Percentiles rank a stretch among this genome's conserved stretches.
These are phyloP conservation scores for Daldinia sp. DNA, from an alignment of 2,329 filamentous ascomycete species.

Conservation along the genomic window DNA sequence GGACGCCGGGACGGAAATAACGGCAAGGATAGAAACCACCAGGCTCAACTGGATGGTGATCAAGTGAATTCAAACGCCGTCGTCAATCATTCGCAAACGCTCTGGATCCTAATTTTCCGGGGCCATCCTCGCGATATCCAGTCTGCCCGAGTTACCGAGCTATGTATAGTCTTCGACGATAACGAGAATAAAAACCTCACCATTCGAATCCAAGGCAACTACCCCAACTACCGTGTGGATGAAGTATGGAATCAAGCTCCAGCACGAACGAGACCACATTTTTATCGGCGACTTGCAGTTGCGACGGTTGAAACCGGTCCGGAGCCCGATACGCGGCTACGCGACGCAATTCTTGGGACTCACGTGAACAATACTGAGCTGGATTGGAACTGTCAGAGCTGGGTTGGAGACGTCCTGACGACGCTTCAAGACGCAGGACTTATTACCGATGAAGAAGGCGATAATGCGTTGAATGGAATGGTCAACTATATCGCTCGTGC, in stretches of 20 bases:
- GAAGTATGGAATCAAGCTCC: conserved; percentile 41
- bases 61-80: conserved; percentile 25
- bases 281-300: conserved; percentile 43
- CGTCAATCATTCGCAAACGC: conserved; percentile 40
- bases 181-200: conserved; percentile 44
- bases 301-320: conserved; percentile 38
- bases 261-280: conserved; percentile 42
- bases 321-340: conserved; percentile 38
- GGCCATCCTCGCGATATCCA: conserved; percentile 45
- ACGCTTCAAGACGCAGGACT: conserved; percentile 42
- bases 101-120: conserved; percentile 46
- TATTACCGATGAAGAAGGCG: conserved; percentile 45
- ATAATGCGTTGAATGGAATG: conserved; percentile 44
- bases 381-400: conserved; percentile 43
- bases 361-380: conserved; percentile 42
- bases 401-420: conserved; percentile 44
- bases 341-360: conserved; percentile 40
- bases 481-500: conserved; percentile 45
- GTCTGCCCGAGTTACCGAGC: conserved; percentile 43
- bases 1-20: conserved; percentile 28
- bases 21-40: conserved; percentile 30
- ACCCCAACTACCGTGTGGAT: conserved; percentile 40
- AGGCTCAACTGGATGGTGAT: conserved; percentile 28
- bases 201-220: conserved; percentile 42
- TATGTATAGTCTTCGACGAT: conserved; percentile 44